Base-by-base conservation (phyloP, 805 yeast genomes). In the Ogataea henricii region DNA sequence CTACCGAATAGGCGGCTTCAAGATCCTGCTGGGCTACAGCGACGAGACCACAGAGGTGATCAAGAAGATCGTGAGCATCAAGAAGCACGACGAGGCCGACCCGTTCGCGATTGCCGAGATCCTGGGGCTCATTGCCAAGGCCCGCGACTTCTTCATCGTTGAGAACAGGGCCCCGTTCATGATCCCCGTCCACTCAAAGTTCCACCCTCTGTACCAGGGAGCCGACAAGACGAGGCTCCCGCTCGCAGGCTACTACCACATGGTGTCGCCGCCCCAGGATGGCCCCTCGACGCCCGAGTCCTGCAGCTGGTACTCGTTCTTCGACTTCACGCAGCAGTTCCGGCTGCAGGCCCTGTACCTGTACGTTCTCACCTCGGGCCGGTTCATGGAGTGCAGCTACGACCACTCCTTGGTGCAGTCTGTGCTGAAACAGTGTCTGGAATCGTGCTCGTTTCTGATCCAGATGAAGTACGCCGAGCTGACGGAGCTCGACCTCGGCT, bases 301-400 rank as follows among this genome's bases (percentile, higher is more conserved):
- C 1, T 40, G 48, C 7, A 40, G 52, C 40, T 63, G 65, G 62
- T 59, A 43, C 40, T 62, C 67, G 8, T 60, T 57, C 42, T 62
- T 55, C 40, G 68, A 64, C 52, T 56, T 60, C 39, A 48, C 59
- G 14, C 64, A 63, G 20, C 57, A 54, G 16, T 27, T 54, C n/a
- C 72, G 75, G 46, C 57, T 68, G 55, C 49, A 65, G 65, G 41
- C 70, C 62, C 22, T 60, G 64, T 40, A 66, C 67, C 27, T 73
- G 67, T 30, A 68, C 59, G 51, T 69, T 63, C 40, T 67, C 63
- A 52, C 67, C 52, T 38, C 60, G 61, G 40, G 55, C 55, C 32
- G 59, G 54, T 55, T 60, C 22, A 22, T 63, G 43, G 56, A 54
- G 6, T n/a, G 51, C 14, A 33, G 49, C 4, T 45, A 53, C 20